A percentile compares a stretch with the other conserved stretches of the same genome.
Conservation (phyloP, 495 filamentous ascomycete species). For the Bombardia bombarda region DNA sequence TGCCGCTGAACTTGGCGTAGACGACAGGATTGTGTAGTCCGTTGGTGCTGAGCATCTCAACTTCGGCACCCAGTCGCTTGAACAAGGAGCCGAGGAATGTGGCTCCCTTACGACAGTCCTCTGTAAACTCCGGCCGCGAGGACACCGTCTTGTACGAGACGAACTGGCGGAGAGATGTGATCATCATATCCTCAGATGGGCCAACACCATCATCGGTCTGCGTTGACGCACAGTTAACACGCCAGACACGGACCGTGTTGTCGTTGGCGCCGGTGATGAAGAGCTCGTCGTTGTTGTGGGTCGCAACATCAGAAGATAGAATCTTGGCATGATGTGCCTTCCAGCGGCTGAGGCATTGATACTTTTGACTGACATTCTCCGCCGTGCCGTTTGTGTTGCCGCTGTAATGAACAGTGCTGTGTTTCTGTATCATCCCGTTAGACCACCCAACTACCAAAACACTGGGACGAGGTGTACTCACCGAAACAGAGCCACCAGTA, state of each 20-base stretch:
- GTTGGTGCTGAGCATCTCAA: conserved; percentile 73
- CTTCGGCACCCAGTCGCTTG: conserved; percentile 80
- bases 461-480: conserved; percentile 31
- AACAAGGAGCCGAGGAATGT: conserved; percentile 83
- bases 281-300: conserved; percentile 56
- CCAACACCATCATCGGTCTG: conserved; percentile 23
- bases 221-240: conserved; percentile 54
- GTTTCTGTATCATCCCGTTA: conserved; percentile 34
- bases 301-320: conserved; percentile 73
- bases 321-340: conserved; percentile 80
- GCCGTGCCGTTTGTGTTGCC: conserved; percentile 33
- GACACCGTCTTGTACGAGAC: conserved; percentile 88
- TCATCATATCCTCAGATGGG: conserved; percentile 58
- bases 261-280: conserved; percentile 96
- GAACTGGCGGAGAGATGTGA: conserved; percentile 74
- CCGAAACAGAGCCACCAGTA: conserved; percentile 71
- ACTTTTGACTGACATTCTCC: conserved; percentile 79
- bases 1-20: conserved; percentile 76
- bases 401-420: conserved; percentile 49
- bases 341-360: conserved; percentile 77
- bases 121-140: conserved; percentile 69
- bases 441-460: not conserved
- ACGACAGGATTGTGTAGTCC: conserved; percentile 77
- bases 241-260: conserved; percentile 80
- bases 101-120: conserved; percentile 87